Conservation (phyloP, 495 filamentous ascomycete species). For the Cercophora scortea region DNA sequence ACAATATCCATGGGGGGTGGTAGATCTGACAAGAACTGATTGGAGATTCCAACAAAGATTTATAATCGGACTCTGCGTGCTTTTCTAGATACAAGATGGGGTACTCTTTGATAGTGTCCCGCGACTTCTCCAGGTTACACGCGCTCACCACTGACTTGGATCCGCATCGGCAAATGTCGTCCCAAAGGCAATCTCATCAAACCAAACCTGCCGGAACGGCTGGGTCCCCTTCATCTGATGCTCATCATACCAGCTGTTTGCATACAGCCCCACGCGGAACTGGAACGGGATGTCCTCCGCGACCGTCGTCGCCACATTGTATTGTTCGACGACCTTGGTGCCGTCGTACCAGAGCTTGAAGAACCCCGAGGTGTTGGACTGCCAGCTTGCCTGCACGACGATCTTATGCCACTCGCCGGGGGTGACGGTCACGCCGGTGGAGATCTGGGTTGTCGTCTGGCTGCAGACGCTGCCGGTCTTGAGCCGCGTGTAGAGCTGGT, state of each 20-base stretch:
- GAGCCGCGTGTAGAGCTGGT: slow-evolving; percentile 38
- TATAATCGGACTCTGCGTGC: too few species aligned
- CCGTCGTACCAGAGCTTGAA: slow-evolving; percentile 48
- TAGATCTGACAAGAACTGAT: too few species aligned
- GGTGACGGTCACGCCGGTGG: slow-evolving; percentile 31
- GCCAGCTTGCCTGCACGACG: slow-evolving; percentile 42
- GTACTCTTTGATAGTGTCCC: too few species aligned
- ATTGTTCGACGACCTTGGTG: slow-evolving; percentile 36
- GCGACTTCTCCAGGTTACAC: too few species aligned
- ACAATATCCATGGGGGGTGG: too few species aligned
- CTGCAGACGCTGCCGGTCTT: slow-evolving; percentile 33
- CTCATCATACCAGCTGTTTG: slow-evolving; percentile 49
- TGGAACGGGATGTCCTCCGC: slow-evolving; percentile 39
- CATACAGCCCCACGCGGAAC: slow-evolving; percentile 49
- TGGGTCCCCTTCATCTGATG: slow-evolving; percentile 37
- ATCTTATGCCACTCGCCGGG: slow-evolving; percentile 44
- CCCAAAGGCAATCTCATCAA: slow-evolving; percentile 45
- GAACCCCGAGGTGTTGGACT: slow-evolving; percentile 36
- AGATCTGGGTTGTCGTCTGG: slow-evolving; percentile 25
- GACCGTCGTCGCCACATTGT: slow-evolving; percentile 38
- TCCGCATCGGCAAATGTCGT: slow-evolving; percentile 42
- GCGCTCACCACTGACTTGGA: slow-evolving; percentile 5
- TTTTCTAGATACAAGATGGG: too few species aligned
- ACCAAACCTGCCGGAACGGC: slow-evolving; percentile 44
- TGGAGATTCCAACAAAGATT: too few species aligned